phyloP scores from a whole-genome alignment of 805 yeast species.

The Teunomyces panamensis region DNA sequence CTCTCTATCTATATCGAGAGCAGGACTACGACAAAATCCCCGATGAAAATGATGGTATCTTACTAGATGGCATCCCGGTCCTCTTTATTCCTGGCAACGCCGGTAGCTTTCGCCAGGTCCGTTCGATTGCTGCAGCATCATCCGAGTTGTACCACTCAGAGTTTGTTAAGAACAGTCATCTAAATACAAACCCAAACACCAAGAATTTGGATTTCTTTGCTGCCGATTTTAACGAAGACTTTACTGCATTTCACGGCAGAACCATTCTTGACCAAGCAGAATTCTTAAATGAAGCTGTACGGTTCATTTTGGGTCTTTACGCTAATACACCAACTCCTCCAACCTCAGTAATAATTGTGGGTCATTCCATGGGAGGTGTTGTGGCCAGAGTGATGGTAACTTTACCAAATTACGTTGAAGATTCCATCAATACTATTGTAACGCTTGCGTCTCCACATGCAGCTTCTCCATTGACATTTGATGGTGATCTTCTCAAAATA shows the following conservation, averaged over 20 bases:
- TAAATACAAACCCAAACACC: slow-evolving; percentile 18
- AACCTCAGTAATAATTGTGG: slow-evolving; percentile 71
- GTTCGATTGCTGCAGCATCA: slow-evolving; percentile 87
- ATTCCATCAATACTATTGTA: slow-evolving; percentile 76
- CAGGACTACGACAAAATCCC: slow-evolving; percentile 67
- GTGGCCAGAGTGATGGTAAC: slow-evolving; percentile 85
- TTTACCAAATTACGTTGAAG: slow-evolving; percentile 66
- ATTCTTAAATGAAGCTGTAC: slow-evolving; percentile 82
- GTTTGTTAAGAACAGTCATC: slow-evolving; percentile 8
- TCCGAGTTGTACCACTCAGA: slow-evolving; percentile 51
- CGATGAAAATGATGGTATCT: slow-evolving; percentile 24
- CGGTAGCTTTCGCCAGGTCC: slow-evolving; percentile 84
- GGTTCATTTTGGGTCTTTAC: slow-evolving; percentile 71
- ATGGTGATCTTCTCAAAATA: slow-evolving; percentile 75
- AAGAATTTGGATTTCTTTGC: slow-evolving; percentile 76
- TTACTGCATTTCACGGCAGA: slow-evolving; percentile 93
- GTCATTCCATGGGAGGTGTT: slow-evolving; percentile 98
- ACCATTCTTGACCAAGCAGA: slow-evolving; percentile 93
- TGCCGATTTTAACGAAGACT: slow-evolving; percentile 93
- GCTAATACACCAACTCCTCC: slow-evolving; percentile 45
- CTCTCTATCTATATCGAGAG: slow-evolving; percentile 83
- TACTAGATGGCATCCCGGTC: slow-evolving; percentile 75
- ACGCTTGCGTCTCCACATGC: slow-evolving; percentile 92
- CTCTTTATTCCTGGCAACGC: slow-evolving; percentile 97
- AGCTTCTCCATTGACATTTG: slow-evolving; percentile 89